Evolutionary conservation across 768 basidiomycete genomes (phyloP).

Genomic region (Serendipita sp.): DNA sequence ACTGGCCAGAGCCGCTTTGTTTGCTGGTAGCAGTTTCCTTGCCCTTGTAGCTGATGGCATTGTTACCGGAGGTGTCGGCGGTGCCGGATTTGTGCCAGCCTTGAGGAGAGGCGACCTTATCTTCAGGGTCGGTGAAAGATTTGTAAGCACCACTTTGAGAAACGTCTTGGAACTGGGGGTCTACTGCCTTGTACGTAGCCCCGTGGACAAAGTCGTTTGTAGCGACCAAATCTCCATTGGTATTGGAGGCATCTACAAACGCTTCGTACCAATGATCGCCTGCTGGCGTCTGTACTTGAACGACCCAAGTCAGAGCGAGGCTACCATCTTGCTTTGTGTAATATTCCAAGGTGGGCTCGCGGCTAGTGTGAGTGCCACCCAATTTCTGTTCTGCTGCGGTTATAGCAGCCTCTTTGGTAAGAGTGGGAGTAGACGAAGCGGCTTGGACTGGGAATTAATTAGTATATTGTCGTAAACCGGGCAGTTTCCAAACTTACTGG

Average conservation of each 20-base stretch:
- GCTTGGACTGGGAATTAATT: constrained; percentile 4
- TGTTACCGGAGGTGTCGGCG: constrained; percentile 15
- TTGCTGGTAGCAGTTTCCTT: constrained; percentile 18
- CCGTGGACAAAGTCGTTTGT: constrained; percentile 36
- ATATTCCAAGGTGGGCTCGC: constrained; percentile 4
- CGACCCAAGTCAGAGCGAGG: constrained; percentile 1
- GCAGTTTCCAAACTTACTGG: constrained; percentile 19
- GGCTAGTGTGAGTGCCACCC: neutral
- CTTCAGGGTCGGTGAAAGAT: constrained; percentile 12
- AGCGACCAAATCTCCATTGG: constrained; percentile 29
- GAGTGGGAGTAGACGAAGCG: constrained; percentile 13
- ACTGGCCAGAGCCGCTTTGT: constrained; percentile 22
- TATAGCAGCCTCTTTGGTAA: neutral
- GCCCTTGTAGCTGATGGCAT: constrained; percentile 22
- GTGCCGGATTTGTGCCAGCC: constrained; percentile 26
- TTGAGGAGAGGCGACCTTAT: constrained; percentile 22
- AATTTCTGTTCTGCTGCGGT: neutral
- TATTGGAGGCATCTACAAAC: neutral
- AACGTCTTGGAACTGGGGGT: neutral
- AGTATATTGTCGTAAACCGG: neutral
- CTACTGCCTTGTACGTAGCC: constrained; percentile 13
- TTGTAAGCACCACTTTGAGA: neutral
- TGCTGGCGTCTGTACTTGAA: neutral
- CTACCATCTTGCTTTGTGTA: neutral
- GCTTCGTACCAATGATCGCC: neutral